Base-by-base conservation (phyloP, 2,329 filamentous ascomycete species). In the Trichoderma sp. region DNA sequence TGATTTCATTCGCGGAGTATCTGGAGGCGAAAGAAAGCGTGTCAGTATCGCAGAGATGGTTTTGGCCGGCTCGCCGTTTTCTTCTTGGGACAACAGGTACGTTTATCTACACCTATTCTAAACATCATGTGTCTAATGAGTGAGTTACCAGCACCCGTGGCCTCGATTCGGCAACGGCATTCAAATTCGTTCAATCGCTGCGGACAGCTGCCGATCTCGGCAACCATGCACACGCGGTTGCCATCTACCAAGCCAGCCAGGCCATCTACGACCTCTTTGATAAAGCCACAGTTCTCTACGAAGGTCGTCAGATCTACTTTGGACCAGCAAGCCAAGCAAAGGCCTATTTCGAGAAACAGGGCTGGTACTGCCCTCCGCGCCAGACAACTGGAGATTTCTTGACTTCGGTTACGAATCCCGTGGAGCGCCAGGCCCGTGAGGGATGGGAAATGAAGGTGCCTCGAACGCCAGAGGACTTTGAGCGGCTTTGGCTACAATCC, bases 1-100 rank as follows among this genome's bases (percentile, higher is more conserved):
- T 70, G 90, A 93, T 73, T 88, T 91, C 55, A 84, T 94, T 13
- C 88, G 91, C 1, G 92, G 92, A 60, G 86, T 92, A 0, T 89
- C 86, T 8, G 91, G 90, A 31, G 90, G 91, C 47, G 90, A 92
- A 77, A 84, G 89, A 68, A 94, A 96, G 81, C 89, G 93, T 77
- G 92, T 96, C 5, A 92, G 89, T 56, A 93, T 96, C 71, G 92
- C 91, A 1, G 92, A 96, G 79, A 92, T 92, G 72, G 86, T 91
- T 70, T 82, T 94, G 13, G 89, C 89, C 19, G 82, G 84, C 40
- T 86, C 87, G 0, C 85, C 85, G 0, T 78, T 89, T 52, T 77
- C 75, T 6, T 81, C 79, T 0, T 96, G 92, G 92, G 93, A 91
- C 70, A 93, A 93, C 72, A 89, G 86, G 76, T 79, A 61, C 47